Base-by-base conservation (phyloP, 2,329 filamentous ascomycete genomes). In the Fusarium aywerte region DNA sequence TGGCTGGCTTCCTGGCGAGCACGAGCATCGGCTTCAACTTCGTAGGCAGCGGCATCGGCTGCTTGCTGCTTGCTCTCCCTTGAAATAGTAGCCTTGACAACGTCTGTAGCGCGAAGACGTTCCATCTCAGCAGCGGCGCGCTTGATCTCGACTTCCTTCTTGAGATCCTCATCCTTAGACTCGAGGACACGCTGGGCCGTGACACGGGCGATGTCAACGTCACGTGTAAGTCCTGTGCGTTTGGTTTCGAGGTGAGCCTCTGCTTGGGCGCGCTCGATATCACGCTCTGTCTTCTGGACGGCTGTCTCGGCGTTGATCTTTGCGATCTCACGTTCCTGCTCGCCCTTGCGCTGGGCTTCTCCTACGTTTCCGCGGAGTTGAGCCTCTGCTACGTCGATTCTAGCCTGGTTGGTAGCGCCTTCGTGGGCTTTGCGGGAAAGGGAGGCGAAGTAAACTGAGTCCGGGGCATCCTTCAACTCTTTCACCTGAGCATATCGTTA, bases 281-380 rank as follows among this genome's bases (percentile, higher is more conserved):
- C 93, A 48, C 92, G 89, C 75, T 95, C 89, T 1, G 92, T 96
- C 81, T 95, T 93, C 62, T 92, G 86, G 2, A 96, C 91, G 2
- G 92, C 92, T 1, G 92, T 96, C 71, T 92, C 89, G 68, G 92
- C 92, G 77, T 94, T 88, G 80, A 96, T 96, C 82, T 93, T 95
- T 71, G 92, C 92, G 39, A 96, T 91, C 74, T 94, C 90, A 54
- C 93, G 91, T 76, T 96, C 93, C 65, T 93, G 91, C 73, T 92
- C 86, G 67, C 92, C 92, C 73, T 89, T 87, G 73, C 92, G 90
- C 76, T 93, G 84, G 23, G 92, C 89, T 77, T 96, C 92, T 58
- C 90, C 91, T 15, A 93, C 89, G 70, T 90, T 90, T 73, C 90
- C 91, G 49, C 84, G 83, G 71, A 87, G 82, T 71, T 87, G 85